A percentile compares a stretch with the other conserved stretches of the same genome.
phyloP scores from a whole-genome alignment of 78 protist species.

The Dictyostelium capitatum region DNA sequence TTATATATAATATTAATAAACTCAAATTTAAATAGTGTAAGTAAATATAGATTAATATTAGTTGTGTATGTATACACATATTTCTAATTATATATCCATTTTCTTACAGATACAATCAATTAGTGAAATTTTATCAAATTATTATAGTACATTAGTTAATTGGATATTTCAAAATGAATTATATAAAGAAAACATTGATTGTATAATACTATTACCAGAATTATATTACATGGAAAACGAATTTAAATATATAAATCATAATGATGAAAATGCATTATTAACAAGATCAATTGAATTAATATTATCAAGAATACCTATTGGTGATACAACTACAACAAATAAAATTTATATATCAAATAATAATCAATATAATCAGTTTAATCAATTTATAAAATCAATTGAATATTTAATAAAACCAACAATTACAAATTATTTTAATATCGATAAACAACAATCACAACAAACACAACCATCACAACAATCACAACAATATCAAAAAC shows the following conservation, averaged over 20 bases:
- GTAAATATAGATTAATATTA: not conserved
- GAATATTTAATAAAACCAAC: not conserved
- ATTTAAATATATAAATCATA: not conserved
- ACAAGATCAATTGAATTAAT: not conserved
- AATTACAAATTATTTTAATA: no score
- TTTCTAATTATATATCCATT: not conserved
- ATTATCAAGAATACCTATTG: not conserved
- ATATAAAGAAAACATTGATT: not conserved
- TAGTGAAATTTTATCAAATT: not conserved
- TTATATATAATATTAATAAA: not conserved
- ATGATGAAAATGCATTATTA: not conserved
- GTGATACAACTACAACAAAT: not conserved
- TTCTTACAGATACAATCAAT: not conserved
- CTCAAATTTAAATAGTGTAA: not conserved
- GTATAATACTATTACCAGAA: not conserved
- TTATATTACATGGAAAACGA: not conserved
- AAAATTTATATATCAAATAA: not conserved
- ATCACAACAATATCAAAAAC: no score
- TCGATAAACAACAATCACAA: no score
- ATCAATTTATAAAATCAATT: slow-evolving; percentile 8
- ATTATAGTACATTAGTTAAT: not conserved
- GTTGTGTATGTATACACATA: not conserved
- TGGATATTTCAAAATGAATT: not conserved
- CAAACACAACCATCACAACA: no score
- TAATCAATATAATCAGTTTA: not conserved